A percentile compares a stretch with the other conserved stretches of the same genome.
These are phyloP conservation scores for Endocalyx cinctus DNA, from an alignment of 2,329 filamentous ascomycete species.

Conservation along the genomic window DNA sequence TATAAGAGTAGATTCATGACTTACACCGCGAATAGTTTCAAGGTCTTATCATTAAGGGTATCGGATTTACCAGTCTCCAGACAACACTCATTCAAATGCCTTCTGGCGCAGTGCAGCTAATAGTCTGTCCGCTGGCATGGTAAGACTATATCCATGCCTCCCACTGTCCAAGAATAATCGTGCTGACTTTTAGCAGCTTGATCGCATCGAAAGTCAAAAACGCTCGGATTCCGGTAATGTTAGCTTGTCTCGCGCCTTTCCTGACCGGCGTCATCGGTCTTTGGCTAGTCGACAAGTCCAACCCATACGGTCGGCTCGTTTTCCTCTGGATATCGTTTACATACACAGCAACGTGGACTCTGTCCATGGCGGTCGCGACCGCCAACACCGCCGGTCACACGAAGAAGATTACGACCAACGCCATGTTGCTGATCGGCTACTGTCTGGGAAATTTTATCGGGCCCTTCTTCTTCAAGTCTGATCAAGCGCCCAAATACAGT, in stretches of 20 bases:
- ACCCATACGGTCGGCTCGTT: conserved; percentile 14
- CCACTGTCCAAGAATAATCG: conserved; percentile 4
- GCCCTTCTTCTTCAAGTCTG: conserved; percentile 23
- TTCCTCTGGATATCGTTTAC: conserved; percentile 8
- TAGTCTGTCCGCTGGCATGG: conserved; percentile 6
- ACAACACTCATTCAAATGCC: conserved; percentile 10
- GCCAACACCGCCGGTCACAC: conserved; percentile 21
- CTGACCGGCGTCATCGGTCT: conserved; percentile 8
- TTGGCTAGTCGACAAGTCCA: conserved; percentile 6
- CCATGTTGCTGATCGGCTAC: conserved; percentile 45
- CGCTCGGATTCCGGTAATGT: not conserved
- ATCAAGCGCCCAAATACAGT: conserved; percentile 20
- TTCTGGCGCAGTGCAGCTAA: conserved; percentile 7
- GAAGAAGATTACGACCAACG: conserved; percentile 14
- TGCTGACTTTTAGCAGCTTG: not conserved
- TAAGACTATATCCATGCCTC: conserved; percentile 1
- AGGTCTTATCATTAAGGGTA: conserved; percentile 7
- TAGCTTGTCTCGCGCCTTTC: conserved; percentile 8
- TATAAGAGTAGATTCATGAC: too few species aligned
- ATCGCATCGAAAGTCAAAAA: not conserved
- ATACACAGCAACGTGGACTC: conserved; percentile 6
- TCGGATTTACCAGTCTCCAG: conserved; percentile 9
- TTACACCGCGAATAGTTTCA: too few species aligned
- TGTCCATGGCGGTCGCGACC: conserved; percentile 16
- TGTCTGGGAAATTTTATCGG: conserved; percentile 47